Percentiles rank a stretch among this genome's conserved stretches.
Conservation (phyloP, 306 rosid species). For the Corylus americana region DNA sequence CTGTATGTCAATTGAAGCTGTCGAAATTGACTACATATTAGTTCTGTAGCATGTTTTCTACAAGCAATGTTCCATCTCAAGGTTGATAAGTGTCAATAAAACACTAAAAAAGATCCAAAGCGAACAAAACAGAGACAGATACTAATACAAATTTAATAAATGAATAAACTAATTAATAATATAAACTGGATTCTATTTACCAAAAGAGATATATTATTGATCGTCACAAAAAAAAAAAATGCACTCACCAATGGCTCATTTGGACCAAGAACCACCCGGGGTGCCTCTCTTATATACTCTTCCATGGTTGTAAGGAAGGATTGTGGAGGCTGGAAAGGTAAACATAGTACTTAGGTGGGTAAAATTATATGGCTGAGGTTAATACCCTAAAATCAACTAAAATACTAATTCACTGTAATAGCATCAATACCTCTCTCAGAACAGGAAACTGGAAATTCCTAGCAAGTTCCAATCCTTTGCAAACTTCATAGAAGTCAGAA, state of each 20-base stretch:
- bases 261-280: conserved; percentile 78
- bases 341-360: conserved; percentile 19
- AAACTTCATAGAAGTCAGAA: conserved; percentile 87
- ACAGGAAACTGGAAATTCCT: conserved; percentile 97
- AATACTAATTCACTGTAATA: conserved; percentile 10
- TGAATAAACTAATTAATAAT: background rate
- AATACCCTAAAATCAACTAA: conserved; percentile 19
- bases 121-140: background rate
- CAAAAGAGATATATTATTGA: background rate
- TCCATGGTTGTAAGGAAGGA: conserved; percentile 96
- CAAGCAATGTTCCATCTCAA: conserved; percentile 15
- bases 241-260: conserved; percentile 84
- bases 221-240: conserved; percentile 3
- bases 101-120: background rate
- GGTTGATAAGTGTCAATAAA: conserved; percentile 1
- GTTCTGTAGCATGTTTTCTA: conserved; percentile 6
- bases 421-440: conserved; percentile 71
- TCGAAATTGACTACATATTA: conserved; percentile 34
- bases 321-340: conserved; percentile 79
- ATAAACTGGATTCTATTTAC: background rate
- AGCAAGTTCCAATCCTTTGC: conserved; percentile 96
- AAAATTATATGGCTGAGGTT: conserved; percentile 1
- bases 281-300: conserved; percentile 94
- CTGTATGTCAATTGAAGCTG: conserved; percentile 95
- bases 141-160: background rate